phyloP scores from a whole-genome alignment of 2,329 filamentous ascomycete genomes.

The Ilyonectria sp. region DNA sequence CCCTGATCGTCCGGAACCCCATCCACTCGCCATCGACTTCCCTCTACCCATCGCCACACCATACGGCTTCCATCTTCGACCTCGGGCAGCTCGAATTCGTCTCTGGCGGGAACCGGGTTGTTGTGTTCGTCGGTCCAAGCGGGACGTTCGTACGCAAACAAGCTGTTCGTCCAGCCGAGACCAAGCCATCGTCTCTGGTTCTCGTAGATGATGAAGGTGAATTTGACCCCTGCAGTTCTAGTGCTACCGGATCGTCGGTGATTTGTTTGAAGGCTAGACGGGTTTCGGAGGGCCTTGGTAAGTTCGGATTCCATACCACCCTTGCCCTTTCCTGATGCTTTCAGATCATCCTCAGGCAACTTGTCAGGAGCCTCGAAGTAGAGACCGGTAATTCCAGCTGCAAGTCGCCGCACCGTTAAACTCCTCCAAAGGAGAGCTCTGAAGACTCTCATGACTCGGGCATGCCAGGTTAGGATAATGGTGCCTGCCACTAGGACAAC shows the following conservation, averaged over 20 bases:
- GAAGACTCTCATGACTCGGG: constrained; percentile 85
- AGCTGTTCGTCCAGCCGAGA: constrained; percentile 91
- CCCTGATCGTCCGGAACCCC: constrained; percentile 71
- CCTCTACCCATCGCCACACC: constrained; percentile 84
- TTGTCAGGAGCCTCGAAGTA: constrained; percentile 72
- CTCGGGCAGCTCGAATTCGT: constrained; percentile 75
- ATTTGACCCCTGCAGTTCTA: constrained; percentile 87
- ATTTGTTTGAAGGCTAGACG: constrained; percentile 48
- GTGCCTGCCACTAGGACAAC: constrained; percentile 91
- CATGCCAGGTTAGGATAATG: constrained; percentile 91
- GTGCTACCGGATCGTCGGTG: constrained; percentile 54
- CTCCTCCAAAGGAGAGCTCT: constrained; percentile 94
- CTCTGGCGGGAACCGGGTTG: constrained; percentile 82
- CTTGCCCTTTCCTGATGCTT: constrained; percentile 43
- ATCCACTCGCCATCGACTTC: constrained; percentile 89
- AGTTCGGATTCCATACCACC: constrained; percentile 59
- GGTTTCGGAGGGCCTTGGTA: constrained; percentile 58
- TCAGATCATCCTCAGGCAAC: constrained; percentile 47
- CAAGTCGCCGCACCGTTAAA: constrained; percentile 77
- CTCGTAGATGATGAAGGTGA: constrained; percentile 96
- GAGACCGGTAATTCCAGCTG: constrained; percentile 84
- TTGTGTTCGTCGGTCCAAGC: constrained; percentile 98
- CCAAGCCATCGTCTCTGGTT: constrained; percentile 97
- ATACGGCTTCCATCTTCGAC: constrained; percentile 72
- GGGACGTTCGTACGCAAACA: constrained; percentile 91